These are phyloP conservation scores for Esteya vermicola DNA, from an alignment of 2,329 filamentous ascomycete genomes.

Conservation along the genomic window DNA sequence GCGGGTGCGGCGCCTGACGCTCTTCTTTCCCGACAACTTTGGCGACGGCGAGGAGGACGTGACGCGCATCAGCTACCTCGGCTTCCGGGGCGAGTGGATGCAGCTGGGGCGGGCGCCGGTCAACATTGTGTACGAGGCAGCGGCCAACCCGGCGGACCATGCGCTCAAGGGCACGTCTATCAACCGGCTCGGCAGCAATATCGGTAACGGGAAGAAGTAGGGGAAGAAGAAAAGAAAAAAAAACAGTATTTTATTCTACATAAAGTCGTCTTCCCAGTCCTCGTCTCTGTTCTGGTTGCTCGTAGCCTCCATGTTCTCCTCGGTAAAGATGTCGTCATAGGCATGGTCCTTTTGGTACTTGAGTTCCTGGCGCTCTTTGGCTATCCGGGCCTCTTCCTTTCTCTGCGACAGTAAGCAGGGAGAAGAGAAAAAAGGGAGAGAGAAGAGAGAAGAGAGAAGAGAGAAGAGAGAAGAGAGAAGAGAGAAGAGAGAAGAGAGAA, in stretches of 20 bases:
- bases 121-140: slow-evolving; percentile 85
- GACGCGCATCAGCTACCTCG: slow-evolving; percentile 67
- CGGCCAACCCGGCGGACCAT: slow-evolving; percentile 84
- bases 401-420: slow-evolving; percentile 31
- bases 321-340: slow-evolving; percentile 82
- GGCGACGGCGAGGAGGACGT: slow-evolving; percentile 65
- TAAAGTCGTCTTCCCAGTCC: slow-evolving; percentile 83
- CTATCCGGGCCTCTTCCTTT: slow-evolving; percentile 60
- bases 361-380: slow-evolving; percentile 72
- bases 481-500: neutral
- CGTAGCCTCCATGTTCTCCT: slow-evolving; percentile 60
- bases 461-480: neutral
- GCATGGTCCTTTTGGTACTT: slow-evolving; percentile 97
- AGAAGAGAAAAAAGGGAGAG: neutral
- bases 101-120: slow-evolving; percentile 67
- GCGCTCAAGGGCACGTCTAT: slow-evolving; percentile 42
- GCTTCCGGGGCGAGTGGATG: slow-evolving; percentile 93
- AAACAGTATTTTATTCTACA: slow-evolving; percentile 34
- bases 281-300: slow-evolving; percentile 77
- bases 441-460: neutral
- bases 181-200: slow-evolving; percentile 39
- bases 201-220: slow-evolving; percentile 24
- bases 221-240: neutral
- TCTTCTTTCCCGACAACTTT: slow-evolving; percentile 93
- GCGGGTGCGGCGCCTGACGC: slow-evolving; percentile 62